A percentile compares a stretch with the other conserved stretches of the same genome.
phyloP scores from a whole-genome alignment of 225 moss, liverwort and hornwort genomes.

The Ulota crispa region DNA sequence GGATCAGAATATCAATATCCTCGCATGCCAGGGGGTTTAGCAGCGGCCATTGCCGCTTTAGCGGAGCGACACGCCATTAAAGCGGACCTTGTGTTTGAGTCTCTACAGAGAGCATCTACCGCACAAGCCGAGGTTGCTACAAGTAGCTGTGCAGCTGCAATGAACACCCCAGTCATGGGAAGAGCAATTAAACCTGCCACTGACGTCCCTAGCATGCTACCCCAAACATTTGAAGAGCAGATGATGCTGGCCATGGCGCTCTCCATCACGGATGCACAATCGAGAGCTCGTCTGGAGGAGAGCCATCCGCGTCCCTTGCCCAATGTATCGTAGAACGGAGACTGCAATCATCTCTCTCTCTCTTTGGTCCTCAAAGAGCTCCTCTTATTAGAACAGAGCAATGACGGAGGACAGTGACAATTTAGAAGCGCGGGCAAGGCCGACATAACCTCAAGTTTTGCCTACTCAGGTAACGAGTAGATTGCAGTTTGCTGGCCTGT shows the following conservation, averaged over 20 bases:
- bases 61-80: constrained; percentile 51
- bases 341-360: neutral
- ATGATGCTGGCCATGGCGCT: constrained; percentile 64
- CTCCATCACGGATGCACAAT: constrained; percentile 50
- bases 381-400: constrained; percentile 21
- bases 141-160: constrained; percentile 23
- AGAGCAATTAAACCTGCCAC: constrained; percentile 7
- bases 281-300: constrained; percentile 38
- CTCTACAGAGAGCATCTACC: constrained; percentile 9
- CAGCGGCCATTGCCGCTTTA: constrained; percentile 58
- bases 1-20: constrained; percentile 16
- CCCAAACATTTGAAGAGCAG: constrained; percentile 57
- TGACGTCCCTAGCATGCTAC: constrained; percentile 22
- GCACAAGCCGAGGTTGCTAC: constrained; percentile 29
- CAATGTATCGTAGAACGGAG: constrained; percentile 17
- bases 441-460: constrained; percentile 23
- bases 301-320: constrained; percentile 22
- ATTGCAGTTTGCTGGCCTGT: neutral
- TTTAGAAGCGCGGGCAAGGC: constrained; percentile 17
- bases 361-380: constrained; percentile 29
- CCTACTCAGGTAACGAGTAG: neutral
- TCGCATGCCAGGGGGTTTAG: constrained; percentile 41
- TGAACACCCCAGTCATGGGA: constrained; percentile 11
- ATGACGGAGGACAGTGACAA: constrained; percentile 25
- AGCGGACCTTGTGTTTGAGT: constrained; percentile 7